Conservation (phyloP, 192 early-diverging fungal species). For the Rhizophagus sp. region DNA sequence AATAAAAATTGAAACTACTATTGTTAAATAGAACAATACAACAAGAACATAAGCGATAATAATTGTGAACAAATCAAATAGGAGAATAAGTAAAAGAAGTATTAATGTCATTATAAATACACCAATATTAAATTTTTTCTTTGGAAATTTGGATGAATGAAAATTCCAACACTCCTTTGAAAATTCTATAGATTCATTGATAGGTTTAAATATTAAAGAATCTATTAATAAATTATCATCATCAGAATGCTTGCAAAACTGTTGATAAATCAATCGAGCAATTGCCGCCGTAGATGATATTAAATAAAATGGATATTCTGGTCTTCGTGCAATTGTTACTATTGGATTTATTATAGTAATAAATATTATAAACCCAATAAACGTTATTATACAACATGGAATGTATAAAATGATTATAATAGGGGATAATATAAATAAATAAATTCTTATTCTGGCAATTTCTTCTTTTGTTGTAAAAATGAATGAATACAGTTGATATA, state of each 20-base stretch:
- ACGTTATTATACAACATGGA: background rate
- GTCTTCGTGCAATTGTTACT: background rate
- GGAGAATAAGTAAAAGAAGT: too few species aligned
- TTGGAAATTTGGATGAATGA: background rate
- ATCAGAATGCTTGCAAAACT: background rate
- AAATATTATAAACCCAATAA: background rate
- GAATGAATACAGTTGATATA: background rate
- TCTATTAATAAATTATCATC: background rate
- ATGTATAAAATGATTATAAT: background rate
- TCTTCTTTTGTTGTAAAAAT: background rate
- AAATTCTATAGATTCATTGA: background rate
- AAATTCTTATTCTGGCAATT: background rate
- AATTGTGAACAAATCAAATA: too few species aligned
- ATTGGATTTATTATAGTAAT: background rate
- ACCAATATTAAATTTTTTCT: background rate
- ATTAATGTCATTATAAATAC: too few species aligned
- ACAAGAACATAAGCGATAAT: too few species aligned
- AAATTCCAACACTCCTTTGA: background rate
- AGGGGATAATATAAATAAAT: background rate
- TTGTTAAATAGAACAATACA: too few species aligned
- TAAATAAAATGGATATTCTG: background rate
- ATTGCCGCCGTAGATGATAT: background rate
- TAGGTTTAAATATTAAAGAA: background rate
- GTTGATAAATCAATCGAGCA: background rate
- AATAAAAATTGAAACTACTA: too few species aligned